Conservation (phyloP, 2,329 filamentous ascomycete species). For the Juglanconis oblonga region DNA sequence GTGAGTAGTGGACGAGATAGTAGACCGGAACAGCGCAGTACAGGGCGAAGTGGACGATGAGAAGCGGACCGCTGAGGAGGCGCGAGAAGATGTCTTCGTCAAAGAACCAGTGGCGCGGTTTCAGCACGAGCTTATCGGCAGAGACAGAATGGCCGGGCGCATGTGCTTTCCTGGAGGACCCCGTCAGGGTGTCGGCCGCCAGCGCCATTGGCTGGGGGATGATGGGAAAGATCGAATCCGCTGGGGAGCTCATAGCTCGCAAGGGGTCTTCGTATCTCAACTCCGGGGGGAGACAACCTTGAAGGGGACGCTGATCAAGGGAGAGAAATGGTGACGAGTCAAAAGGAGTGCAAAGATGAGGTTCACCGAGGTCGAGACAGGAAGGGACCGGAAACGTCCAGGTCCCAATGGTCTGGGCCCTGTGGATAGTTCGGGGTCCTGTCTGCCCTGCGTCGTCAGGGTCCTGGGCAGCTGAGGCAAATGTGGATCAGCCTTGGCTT, state of each 20-base stretch:
- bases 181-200: conserved; percentile 10
- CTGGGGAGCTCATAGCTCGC: conserved; percentile 11
- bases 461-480: background rate
- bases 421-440: background rate
- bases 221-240: conserved; percentile 7
- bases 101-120: conserved; percentile 4
- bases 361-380: background rate
- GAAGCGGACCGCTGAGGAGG: conserved; percentile 6
- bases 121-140: background rate
- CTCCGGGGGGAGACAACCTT: background rate
- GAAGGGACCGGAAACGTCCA: background rate
- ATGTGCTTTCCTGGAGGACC: background rate
- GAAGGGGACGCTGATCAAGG: background rate
- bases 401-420: background rate
- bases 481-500: background rate
- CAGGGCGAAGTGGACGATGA: conserved; percentile 12
- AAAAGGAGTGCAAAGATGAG: background rate
- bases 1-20: conserved; percentile 16
- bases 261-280: too few species aligned
- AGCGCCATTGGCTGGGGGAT: conserved; percentile 18
- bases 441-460: too few species aligned
- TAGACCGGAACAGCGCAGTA: conserved; percentile 12
- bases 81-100: conserved; percentile 15
- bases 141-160: background rate
- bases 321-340: background rate